Evolutionary conservation across 768 basidiomycete species (phyloP), one percentile per base, ranked within the genome.

Genomic region (Tulasnella sp.): DNA sequence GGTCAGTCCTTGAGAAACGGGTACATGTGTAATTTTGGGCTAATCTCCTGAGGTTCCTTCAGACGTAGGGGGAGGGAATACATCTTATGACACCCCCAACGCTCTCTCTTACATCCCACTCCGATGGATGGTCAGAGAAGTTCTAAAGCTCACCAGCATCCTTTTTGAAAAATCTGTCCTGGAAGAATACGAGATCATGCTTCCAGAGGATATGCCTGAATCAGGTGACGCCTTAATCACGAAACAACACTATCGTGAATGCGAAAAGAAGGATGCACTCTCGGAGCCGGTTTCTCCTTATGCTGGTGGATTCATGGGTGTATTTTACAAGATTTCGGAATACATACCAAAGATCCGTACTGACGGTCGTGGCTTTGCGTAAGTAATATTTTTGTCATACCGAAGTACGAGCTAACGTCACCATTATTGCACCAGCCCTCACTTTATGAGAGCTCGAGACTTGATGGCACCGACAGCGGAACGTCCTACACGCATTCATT

Each of bases 1-100:
- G 53, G 53, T 54, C 27, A 39, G 53, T 29, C 24, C 7, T 0
- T 20, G 45, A 3, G 15, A n/a, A 3, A 29, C 13, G 12, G 4
- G 7, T 2, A 7, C 7, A 16, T n/a, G n/a, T n/a, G n/a, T n/a
- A n/a, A n/a, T n/a, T n/a, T n/a, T n/a, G n/a, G 33, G 27, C 13
- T 22, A 35, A 3, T 12, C 40, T n/a, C 5, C 9, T 42, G 19
- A 37, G 32, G 3, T 24, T 16, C 37, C 28, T 12, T 37, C 45
- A 83, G 83, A 86, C 60, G 68, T 87, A n/a, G 85, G 85, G 16
- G 85, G 85, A 12, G 79, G 81, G 15, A 63, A 67, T 6, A 74
- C 75, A 2, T 37, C 58, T 2, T 72, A 83, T 55, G 63, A 70
- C 46, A 68, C 70, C 0, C 70, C 66, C 0, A 64, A 69, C 50